A percentile compares a stretch with the other conserved stretches of the same genome.
Evolutionary conservation across 75 land plant genomes (phyloP).

Genomic region (Larix kaempferi): DNA sequence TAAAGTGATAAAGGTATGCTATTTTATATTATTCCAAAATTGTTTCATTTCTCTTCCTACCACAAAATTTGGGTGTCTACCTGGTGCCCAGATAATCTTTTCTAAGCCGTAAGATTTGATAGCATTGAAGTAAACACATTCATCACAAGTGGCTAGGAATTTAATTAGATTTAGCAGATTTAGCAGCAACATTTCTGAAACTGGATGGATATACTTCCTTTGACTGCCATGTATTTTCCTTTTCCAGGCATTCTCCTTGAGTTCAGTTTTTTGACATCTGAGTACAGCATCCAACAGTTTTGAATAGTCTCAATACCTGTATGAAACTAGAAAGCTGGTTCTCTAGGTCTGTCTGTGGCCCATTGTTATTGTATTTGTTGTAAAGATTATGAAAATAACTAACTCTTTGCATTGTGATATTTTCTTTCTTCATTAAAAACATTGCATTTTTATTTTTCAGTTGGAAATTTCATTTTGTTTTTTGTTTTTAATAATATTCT

Average conservation of each 20-base stretch:
- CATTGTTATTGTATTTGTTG: neutral
- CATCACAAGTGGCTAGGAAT: neutral
- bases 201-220: neutral
- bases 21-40: neutral
- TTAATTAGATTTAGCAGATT: neutral
- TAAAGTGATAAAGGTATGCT: conserved; percentile 86
- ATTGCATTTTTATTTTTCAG: too few relatives aligned
- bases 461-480: too few relatives aligned
- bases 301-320: neutral
- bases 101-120: neutral
- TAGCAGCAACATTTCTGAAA: neutral
- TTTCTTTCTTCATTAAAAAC: neutral
- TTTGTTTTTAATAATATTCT: too few relatives aligned
- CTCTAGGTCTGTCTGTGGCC: neutral
- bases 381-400: neutral
- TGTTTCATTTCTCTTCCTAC: neutral
- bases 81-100: neutral
- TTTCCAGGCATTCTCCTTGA: neutral
- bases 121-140: neutral
- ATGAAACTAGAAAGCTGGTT: neutral
- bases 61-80: neutral
- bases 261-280: too few relatives aligned
- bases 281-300: too few relatives aligned
- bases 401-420: neutral
- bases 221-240: neutral